These are phyloP conservation scores for Bifiguratus adelaidae DNA, from an alignment of 192 early-diverging fungal genomes.

Conservation along the genomic window DNA sequence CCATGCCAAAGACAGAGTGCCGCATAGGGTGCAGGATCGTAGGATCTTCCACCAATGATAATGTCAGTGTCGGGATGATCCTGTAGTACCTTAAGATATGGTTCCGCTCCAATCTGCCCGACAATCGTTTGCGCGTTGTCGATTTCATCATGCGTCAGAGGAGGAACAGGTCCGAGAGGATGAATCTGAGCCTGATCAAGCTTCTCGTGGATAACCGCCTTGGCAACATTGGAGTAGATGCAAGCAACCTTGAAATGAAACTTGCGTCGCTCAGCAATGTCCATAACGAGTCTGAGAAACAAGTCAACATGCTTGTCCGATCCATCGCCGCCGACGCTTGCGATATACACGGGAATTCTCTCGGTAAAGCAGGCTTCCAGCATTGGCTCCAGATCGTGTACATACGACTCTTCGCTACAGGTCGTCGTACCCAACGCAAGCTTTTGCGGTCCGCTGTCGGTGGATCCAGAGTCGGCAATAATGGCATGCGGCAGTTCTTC, in stretches of 20 bases:
- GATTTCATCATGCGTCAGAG: not conserved
- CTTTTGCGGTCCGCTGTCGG: conserved; percentile 9
- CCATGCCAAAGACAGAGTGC: conserved; percentile 4
- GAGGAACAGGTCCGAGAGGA: not conserved
- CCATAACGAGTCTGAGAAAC: not conserved
- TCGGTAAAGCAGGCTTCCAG: conserved; percentile 7
- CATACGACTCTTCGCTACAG: conserved; percentile 5
- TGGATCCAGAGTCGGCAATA: conserved; percentile 6
- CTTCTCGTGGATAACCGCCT: not conserved
- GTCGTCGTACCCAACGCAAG: conserved; percentile 5
- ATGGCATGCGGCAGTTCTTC: too few species aligned
- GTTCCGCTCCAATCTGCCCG: conserved; percentile 10
- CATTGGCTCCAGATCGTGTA: not conserved
- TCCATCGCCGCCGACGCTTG: conserved; percentile 5
- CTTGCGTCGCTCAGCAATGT: not conserved
- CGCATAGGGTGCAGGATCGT: conserved; percentile 9
- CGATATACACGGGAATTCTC: conserved; percentile 1
- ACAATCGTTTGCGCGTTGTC: not conserved
- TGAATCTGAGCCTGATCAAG: not conserved
- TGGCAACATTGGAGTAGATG: not conserved
- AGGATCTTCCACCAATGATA: conserved; percentile 6
- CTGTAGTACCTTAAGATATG: conserved; percentile 2
- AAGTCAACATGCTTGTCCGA: conserved; percentile 6
- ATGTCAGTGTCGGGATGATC: conserved; percentile 4
- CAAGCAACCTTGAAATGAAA: not conserved